Evolutionary conservation across 2,329 filamentous ascomycete species (phyloP).

Genomic region (Fonsecaea pedrosoi): DNA sequence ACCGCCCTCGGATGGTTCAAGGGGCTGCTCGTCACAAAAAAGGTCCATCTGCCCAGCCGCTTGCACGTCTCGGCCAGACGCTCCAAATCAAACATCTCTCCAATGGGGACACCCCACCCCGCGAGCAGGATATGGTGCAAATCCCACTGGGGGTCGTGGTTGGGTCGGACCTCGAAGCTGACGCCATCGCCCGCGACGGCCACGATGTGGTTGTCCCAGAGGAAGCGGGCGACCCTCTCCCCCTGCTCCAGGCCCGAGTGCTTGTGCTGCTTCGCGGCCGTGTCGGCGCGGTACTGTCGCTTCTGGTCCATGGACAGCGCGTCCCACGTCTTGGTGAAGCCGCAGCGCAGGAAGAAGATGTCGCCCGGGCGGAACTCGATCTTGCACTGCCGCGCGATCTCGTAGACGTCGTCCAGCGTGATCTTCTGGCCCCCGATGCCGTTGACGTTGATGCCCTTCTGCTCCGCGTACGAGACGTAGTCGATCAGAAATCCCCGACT

Average conservation of each 20-base stretch:
- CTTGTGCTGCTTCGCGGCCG: conserved; percentile 21
- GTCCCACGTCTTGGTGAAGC: conserved; percentile 64
- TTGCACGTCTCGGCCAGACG: conserved; percentile 46
- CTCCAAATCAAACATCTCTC: conserved; percentile 47
- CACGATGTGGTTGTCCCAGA: conserved; percentile 45
- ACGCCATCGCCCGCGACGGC: conserved; percentile 44
- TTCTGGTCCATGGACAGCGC: conserved; percentile 51
- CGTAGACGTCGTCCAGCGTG: conserved; percentile 60
- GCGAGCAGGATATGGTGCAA: conserved; percentile 32
- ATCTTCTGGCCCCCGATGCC: conserved; percentile 53
- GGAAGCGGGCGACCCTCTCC: conserved; percentile 42
- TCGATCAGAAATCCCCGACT: conserved; percentile 51
- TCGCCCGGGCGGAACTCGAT: conserved; percentile 61
- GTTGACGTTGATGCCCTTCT: conserved; percentile 58
- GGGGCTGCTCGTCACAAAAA: conserved; percentile 57
- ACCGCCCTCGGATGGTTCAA: conserved; percentile 46
- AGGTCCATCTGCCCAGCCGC: conserved; percentile 47
- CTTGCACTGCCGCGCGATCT: conserved; percentile 52
- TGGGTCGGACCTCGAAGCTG: conserved; percentile 36
- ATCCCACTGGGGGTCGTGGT: conserved; percentile 33
- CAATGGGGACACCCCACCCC: conserved; percentile 39
- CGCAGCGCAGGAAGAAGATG: conserved; percentile 70
- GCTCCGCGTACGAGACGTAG: conserved; percentile 55
- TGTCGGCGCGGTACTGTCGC: conserved; percentile 42
- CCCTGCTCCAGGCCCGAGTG: conserved; percentile 55